phyloP scores from a whole-genome alignment of 176 grass and related monocot species.

The Elaeis guineensis region DNA sequence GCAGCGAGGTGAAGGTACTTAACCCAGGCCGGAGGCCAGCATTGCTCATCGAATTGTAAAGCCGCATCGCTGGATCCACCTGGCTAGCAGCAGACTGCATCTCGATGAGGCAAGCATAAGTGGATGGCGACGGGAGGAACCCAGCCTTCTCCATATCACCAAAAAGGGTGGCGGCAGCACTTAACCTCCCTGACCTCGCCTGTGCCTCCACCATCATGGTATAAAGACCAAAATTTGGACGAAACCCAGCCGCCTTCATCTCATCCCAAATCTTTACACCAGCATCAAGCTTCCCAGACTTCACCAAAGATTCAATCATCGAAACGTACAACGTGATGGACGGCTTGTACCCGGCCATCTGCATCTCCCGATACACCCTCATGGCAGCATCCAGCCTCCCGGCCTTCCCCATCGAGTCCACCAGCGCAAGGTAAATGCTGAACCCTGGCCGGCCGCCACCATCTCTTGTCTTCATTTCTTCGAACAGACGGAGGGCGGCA shows the following conservation, averaged over 20 bases:
- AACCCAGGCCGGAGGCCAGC: conserved; percentile 68
- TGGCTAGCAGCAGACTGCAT: conserved; percentile 77
- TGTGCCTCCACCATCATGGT: conserved; percentile 84
- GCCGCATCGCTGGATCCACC: conserved; percentile 62
- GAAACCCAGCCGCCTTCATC: conserved; percentile 51
- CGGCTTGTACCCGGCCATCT: conserved; percentile 41
- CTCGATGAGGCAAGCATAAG: conserved; percentile 78
- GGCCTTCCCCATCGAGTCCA: conserved; percentile 72
- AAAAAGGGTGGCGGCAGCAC: conserved; percentile 42
- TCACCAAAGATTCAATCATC: conserved; percentile 68
- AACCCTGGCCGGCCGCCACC: conserved; percentile 24
- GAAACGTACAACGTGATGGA: conserved; percentile 36
- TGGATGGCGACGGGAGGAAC: conserved; percentile 73
- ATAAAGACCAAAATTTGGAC: conserved; percentile 72
- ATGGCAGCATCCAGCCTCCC: conserved; percentile 80
- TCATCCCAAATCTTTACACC: conserved; percentile 86
- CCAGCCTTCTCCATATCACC: conserved; percentile 94
- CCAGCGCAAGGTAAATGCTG: conserved; percentile 49
- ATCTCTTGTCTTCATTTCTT: conserved; percentile 61
- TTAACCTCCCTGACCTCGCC: conserved; percentile 67
- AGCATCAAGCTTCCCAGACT: conserved; percentile 74
- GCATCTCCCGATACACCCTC: conserved; percentile 83
- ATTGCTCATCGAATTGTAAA: conserved; percentile 88
- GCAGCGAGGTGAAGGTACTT: conserved; percentile 64
- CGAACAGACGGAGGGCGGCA: conserved; percentile 64